Evolutionary conservation across 352 stramenopile genomes (phyloP), one percentile per base, ranked within the genome.

Genomic region (Phytophthora quininea): DNA sequence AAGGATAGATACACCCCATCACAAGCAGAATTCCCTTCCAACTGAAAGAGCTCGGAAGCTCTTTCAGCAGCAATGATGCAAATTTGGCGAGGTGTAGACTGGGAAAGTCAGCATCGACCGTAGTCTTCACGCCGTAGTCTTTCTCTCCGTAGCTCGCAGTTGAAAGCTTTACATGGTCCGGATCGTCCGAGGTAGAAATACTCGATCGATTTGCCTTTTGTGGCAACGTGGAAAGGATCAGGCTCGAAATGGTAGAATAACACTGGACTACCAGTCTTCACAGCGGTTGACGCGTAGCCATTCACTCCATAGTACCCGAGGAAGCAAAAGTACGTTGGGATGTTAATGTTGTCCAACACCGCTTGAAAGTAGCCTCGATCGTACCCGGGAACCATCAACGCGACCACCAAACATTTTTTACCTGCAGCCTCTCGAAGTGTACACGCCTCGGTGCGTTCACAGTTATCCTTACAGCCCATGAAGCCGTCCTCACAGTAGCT

Each of bases 241-340:
- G 80, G 80, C 66, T 83, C 51, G 37, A 70, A 85, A 43, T 85
- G 66, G 30, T 85, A 85, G 52, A 89, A 89, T 15, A 82, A 49
- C 37, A 85, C 68, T 1, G 70, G 58, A 7, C 42, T 33, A 0
- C 55, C 56, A 3, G 62, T 58, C 2, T 51, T 47, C 45, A 74
- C 67, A 30, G 61, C 58, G 0, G 74, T 66, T 14, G 77, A 42
- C 3, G 64, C 74, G 31, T 76, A 84, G 9, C 58, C 14, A 14
- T 76, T 45, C 8, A 79, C 58, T 4, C 54, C 73, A 10, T 57
- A 54, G 32, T 79, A 77, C 30, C 80, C 77, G 27, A 83, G 49
- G 40, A 84, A 89, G 67, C 80, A 89, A 45, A 89, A 85, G 63
- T 86, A 89, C 3, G 75, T 68, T 1, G 80, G 77, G 30, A 89